These are phyloP conservation scores for Chytridium lagenaria DNA, from an alignment of 371 early-diverging fungal genomes.

Conservation along the genomic window DNA sequence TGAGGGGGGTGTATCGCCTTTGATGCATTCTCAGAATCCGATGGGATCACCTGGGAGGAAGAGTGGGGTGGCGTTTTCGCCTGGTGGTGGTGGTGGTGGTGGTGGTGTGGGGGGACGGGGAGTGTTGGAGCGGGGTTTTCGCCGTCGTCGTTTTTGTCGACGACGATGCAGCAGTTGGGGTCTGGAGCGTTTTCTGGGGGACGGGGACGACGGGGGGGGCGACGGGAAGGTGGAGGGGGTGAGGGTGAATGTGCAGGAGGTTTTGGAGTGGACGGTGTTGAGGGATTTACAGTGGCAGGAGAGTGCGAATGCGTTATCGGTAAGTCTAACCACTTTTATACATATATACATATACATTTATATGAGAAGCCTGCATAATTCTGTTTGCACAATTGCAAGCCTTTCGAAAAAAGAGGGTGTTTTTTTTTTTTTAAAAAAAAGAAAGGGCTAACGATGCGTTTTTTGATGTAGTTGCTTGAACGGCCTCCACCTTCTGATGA, in stretches of 20 bases:
- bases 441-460: no score
- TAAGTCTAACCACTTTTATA: no score
- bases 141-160: conserved; percentile 24
- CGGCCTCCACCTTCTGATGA: no score
- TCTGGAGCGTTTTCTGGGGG: conserved; percentile 6
- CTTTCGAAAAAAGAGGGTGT: no score
- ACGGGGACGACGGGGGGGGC: background rate
- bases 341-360: no score
- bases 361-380: no score
- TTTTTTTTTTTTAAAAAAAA: no score
- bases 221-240: conserved; percentile 18
- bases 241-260: conserved; percentile 29
- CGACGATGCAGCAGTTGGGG: conserved; percentile 19
- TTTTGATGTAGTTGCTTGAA: no score
- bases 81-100: conserved; percentile 2
- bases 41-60: conserved; percentile 15
- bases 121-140: background rate
- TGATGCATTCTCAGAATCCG: background rate
- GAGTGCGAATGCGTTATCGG: conserved; percentile 10
- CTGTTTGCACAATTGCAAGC: no score
- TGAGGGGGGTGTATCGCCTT: no score
- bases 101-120: background rate
- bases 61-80: background rate
- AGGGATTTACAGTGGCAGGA: conserved; percentile 42
- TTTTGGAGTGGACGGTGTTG: conserved; percentile 44